Percentiles rank a stretch among this genome's conserved stretches.
phyloP scores from a whole-genome alignment of 257 asterid species.

The Solanum virginianum region DNA sequence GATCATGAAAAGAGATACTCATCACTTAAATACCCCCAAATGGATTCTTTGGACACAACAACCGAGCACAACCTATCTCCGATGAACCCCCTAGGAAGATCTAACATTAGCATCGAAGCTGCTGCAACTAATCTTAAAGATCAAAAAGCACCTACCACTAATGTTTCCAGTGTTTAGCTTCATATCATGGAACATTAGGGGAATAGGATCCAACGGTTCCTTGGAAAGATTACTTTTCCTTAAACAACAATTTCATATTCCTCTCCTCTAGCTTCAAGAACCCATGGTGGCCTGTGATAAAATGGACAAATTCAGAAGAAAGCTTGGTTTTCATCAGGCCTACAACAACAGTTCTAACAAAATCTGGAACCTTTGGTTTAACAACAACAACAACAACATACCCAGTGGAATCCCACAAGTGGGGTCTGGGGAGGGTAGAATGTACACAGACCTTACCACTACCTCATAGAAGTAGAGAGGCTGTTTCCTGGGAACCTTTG shows the following conservation, averaged over 20 bases:
- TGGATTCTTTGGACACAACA: not conserved
- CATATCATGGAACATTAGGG: not conserved
- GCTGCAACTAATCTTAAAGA: not conserved
- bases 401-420: too few species aligned
- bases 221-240: too few species aligned
- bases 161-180: not conserved
- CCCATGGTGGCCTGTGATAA: not conserved
- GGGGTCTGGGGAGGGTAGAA: too few species aligned
- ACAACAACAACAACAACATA: too few species aligned
- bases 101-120: not conserved
- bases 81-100: not conserved
- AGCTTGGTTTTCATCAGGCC: not conserved
- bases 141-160: not conserved
- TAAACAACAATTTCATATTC: too few species aligned
- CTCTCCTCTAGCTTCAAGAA: not conserved
- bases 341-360: not conserved
- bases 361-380: not conserved
- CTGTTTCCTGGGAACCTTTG: not conserved
- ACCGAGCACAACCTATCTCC: not conserved
- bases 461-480: too few species aligned
- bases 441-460: too few species aligned
- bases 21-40: not conserved
- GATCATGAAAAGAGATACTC: not conserved
- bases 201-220: not conserved
- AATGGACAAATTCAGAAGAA: not conserved